Conservation (phyloP, 73 alveolate genomes). For the Blepharisma japonicum region DNA sequence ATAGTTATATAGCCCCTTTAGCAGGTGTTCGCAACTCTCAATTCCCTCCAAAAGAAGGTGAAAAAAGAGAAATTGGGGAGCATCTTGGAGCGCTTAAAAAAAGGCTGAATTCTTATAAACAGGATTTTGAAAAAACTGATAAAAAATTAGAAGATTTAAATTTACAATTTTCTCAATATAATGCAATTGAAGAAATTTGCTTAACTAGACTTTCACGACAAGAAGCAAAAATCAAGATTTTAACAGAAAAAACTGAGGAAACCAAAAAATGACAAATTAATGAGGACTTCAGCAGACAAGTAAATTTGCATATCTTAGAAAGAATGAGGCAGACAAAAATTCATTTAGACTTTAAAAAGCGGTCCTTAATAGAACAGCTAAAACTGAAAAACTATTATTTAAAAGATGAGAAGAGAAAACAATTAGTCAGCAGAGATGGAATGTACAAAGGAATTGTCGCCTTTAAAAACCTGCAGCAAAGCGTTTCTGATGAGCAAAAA, state of each 20-base stretch:
- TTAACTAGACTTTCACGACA: not conserved
- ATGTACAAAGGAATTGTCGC: slow-evolving; percentile 41
- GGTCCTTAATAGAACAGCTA: slow-evolving; percentile 40
- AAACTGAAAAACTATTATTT: slow-evolving; percentile 35
- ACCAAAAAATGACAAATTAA: slow-evolving; percentile 41
- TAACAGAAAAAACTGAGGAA: slow-evolving; percentile 40
- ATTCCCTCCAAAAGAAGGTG: too few relatives aligned
- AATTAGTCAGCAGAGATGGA: slow-evolving; percentile 49
- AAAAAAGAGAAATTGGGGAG: too few relatives aligned
- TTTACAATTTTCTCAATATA: too few relatives aligned
- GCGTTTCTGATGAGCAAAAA: slow-evolving; percentile 40
- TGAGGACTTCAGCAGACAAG: slow-evolving; percentile 34
- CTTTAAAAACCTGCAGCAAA: not conserved
- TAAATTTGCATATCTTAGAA: slow-evolving; percentile 51
- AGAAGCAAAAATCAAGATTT: slow-evolving; percentile 29
- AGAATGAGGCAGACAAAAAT: slow-evolving; percentile 54
- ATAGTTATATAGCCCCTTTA: too few relatives aligned
- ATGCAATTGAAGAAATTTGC: not conserved
- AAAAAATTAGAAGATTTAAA: too few relatives aligned
- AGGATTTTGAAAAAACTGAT: too few relatives aligned
- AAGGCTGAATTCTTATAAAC: too few relatives aligned
- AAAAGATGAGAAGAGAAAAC: slow-evolving; percentile 40
- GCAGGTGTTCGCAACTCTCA: too few relatives aligned
- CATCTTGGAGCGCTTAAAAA: too few relatives aligned
- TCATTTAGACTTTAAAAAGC: slow-evolving; percentile 38